Base-by-base conservation (phyloP, 176 grass and related monocot species). In the Tillandsia leiboldiana region DNA sequence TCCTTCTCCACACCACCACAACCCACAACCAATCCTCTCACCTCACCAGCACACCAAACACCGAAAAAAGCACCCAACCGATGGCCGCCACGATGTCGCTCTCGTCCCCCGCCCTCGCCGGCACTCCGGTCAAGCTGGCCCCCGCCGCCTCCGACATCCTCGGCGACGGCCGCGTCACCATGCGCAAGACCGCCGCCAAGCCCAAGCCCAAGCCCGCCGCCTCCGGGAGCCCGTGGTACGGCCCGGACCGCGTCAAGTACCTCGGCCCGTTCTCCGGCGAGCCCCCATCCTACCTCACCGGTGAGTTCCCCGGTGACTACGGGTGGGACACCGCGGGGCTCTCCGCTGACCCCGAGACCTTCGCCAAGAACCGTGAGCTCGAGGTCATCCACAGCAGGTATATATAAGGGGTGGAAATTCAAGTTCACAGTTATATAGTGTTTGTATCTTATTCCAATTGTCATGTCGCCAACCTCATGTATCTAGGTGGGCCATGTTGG, bases 281-380 rank as follows among this genome's bases (percentile, higher is more conserved):
- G 66, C 72, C 86, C n/a, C 78, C 81, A 18, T 81, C 81, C 58
- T 84, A 87, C 78, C 75, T 82, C 14, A 81, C 73, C 1, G 82
- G 82, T 8, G 86, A 89, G 67, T 89, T 85, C 78, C 71, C 82
- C 12, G 82, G 86, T 5, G 82, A 89, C 67, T 89, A 89, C 70
- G 86, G 86, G 3, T 82, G 82, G 82, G 78, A 85, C 80, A 83
- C 85, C 0, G 80, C 85, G 0, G 80, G 85, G 11, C 72, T 87
- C 2, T 89, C 86, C 0, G 82, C 78, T 1, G 86, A 89, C 86
- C 82, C 74, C 0, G 82, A 89, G 79, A 92, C 82, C n/a, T 88
- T 92, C 57, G 79, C 85, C 61, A 88, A 88, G 85, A 92, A 88
- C 79, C 65, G 82, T 0, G 85, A 92, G 79, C 85, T 92, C 1